These are phyloP conservation scores for Vicia sativa DNA, from an alignment of 306 rosid genomes.

Conservation along the genomic window DNA sequence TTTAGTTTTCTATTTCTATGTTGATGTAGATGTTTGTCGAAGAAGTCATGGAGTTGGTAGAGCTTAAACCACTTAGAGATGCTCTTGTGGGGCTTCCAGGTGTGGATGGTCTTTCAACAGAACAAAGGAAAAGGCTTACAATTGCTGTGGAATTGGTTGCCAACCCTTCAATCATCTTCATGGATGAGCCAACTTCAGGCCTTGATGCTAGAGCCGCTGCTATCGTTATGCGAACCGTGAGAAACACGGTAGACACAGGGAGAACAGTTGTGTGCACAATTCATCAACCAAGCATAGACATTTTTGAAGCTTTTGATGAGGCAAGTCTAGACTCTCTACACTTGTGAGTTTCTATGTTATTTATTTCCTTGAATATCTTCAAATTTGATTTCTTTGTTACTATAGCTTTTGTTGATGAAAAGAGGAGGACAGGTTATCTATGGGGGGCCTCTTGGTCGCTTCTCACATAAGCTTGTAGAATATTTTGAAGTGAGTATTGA, in stretches of 20 bases:
- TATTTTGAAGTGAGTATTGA: conserved; percentile 42
- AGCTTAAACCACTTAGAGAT: conserved; percentile 53
- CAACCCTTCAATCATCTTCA: conserved; percentile 50
- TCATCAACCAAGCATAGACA: conserved; percentile 51
- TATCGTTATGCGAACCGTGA: conserved; percentile 45
- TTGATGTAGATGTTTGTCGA: conserved; percentile 49
- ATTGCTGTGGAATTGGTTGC: conserved; percentile 61
- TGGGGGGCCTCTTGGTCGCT: conserved; percentile 54
- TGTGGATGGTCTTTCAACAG: conserved; percentile 51
- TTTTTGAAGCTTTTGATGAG: conserved; percentile 52
- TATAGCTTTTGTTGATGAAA: conserved; percentile 52
- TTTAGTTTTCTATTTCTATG: not conserved
- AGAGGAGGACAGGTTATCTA: conserved; percentile 60
- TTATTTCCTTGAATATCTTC: not conserved
- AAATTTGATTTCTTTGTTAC: conserved; percentile 10
- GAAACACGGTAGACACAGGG: conserved; percentile 43
- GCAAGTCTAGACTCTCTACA: not conserved
- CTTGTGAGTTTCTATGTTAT: not conserved
- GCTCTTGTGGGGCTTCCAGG: conserved; percentile 56
- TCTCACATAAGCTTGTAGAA: conserved; percentile 42
- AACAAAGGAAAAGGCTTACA: conserved; percentile 63
- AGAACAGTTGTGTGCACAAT: conserved; percentile 49
- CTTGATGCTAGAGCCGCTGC: conserved; percentile 52
- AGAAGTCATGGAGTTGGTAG: conserved; percentile 62
- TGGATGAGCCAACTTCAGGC: conserved; percentile 54